Percentiles rank a stretch among this genome's conserved stretches.
Evolutionary conservation across 1,284 basidiomycete genomes (phyloP).

Genomic region (Sphagnurus paluster): DNA sequence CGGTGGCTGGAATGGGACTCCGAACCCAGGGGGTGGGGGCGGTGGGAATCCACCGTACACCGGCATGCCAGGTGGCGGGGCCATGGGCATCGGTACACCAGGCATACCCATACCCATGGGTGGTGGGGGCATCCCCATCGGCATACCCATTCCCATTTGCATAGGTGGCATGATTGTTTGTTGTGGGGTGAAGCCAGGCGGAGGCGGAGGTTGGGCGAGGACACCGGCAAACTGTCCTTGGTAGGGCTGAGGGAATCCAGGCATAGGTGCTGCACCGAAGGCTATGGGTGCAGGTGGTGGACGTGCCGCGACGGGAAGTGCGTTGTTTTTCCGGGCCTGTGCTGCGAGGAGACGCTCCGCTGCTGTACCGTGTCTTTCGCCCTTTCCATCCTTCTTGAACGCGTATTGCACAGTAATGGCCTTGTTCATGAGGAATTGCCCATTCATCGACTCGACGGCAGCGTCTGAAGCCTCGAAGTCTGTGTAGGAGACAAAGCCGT

Average conservation of each 20-base stretch:
- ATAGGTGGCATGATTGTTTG: constrained; percentile 60
- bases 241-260: constrained; percentile 69
- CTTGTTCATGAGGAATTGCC: constrained; percentile 98
- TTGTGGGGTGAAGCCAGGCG: constrained; percentile 70
- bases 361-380: constrained; percentile 93
- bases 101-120: constrained; percentile 39
- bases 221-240: constrained; percentile 89
- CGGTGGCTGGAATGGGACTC: constrained; percentile 35
- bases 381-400: constrained; percentile 98
- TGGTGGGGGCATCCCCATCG: constrained; percentile 34
- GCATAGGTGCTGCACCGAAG: constrained; percentile 64
- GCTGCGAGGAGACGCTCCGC: constrained; percentile 94
- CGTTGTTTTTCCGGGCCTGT: constrained; percentile 94
- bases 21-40: constrained; percentile 62
- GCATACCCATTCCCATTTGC: constrained; percentile 39
- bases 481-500: constrained; percentile 96
- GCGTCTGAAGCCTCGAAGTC: constrained; percentile 97
- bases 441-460: constrained; percentile 95
- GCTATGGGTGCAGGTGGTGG: constrained; percentile 70
- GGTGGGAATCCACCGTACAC: constrained; percentile 55
- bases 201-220: constrained; percentile 70
- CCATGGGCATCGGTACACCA: constrained; percentile 27
- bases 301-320: constrained; percentile 71
- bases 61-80: constrained; percentile 44
- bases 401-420: constrained; percentile 96